phyloP scores from a whole-genome alignment of 495 filamentous ascomycete genomes.

The Penicillium cinerascens region DNA sequence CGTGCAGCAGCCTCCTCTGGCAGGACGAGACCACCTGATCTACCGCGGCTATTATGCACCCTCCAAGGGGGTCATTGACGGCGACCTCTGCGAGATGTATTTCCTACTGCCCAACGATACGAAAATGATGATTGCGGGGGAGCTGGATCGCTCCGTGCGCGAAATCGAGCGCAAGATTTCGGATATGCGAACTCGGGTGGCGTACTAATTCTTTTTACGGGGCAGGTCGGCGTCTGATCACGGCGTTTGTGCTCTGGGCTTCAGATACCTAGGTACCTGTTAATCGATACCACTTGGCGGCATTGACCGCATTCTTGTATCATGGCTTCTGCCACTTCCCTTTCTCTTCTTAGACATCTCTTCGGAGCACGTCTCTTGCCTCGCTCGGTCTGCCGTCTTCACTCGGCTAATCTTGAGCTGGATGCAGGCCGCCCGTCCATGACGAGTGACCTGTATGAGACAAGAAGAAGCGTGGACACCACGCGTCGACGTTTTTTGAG shows the following conservation, averaged over 20 bases:
- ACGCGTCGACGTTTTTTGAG: slow-evolving; percentile 52
- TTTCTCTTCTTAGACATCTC: slow-evolving; percentile 3
- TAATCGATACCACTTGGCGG: slow-evolving; percentile 24
- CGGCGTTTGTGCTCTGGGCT: slow-evolving; percentile 22
- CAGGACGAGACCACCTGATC: slow-evolving; percentile 90
- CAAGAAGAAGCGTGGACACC: slow-evolving; percentile 38
- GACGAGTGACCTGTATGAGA: slow-evolving; percentile 42
- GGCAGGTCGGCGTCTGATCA: slow-evolving; percentile 22
- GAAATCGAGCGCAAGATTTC: slow-evolving; percentile 96
- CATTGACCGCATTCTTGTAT: slow-evolving; percentile 11
- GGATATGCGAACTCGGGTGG: slow-evolving; percentile 84
- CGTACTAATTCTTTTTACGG: slow-evolving; percentile 56
- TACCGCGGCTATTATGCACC: slow-evolving; percentile 97
- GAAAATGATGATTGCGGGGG: slow-evolving; percentile 90
- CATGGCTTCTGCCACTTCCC: background rate
- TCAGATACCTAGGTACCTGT: slow-evolving; percentile 27
- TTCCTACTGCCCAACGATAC: slow-evolving; percentile 74
- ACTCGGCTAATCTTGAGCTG: slow-evolving; percentile 56
- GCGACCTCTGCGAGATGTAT: slow-evolving; percentile 95
- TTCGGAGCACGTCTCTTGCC: slow-evolving; percentile 44
- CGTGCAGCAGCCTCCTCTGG: slow-evolving; percentile 77
- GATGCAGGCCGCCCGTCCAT: slow-evolving; percentile 37
- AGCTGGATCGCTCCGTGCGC: slow-evolving; percentile 82
- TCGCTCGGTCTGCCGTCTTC: slow-evolving; percentile 50
- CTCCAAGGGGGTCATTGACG: slow-evolving; percentile 94